Evolutionary conservation across 176 grass and related monocot species (phyloP), one percentile per base, ranked within the genome.

Genomic region (Secale cereale): DNA sequence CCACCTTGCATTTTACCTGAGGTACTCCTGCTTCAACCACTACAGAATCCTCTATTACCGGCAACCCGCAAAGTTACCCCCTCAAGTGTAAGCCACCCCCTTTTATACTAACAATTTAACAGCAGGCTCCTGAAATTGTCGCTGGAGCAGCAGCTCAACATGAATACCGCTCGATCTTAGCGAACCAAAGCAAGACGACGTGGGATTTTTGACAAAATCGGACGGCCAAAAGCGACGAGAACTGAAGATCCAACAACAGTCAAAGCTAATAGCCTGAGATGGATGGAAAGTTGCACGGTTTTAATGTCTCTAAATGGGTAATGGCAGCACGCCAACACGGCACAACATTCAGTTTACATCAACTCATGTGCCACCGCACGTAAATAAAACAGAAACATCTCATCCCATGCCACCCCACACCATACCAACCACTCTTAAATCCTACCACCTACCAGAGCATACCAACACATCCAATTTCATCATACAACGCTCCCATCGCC

Each of bases 391-490:
- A 36, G 66, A 87, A 74, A 1, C 56, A 77, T 35, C 1, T 28
- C 63, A 82, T 78, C 65, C 65, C 70, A 81, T 25, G 20, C 37
- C 66, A 82, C 37, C 66, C 80, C 73, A 82, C 73, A 43, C 68
- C 60, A 79, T 85, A 79, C 76, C 85, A 84, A 83, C 89, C 85
- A 84, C 69, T 76, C 61, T 57, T 60, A 87, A 76, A 70, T 76
- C 56, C 35, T 69, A 32, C 81, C 85, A 80, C 85, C 85, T 76
- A 87, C 85, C 85, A 80, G 68, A 69, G 85, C 81, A 83, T 81
- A 81, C 48, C 89, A 84, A 76, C 68, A 76, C 85, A 84, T 79
- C 81, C 76, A 70, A 69, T 54, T 52, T 61, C 68, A 88, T 77
- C 76, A 81, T 71, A 22, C 69, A 91, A 85, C 76, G 27, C 60